Evolutionary conservation across 2,329 filamentous ascomycete species (phyloP).

Genomic region (Epichloe coenophiala): DNA sequence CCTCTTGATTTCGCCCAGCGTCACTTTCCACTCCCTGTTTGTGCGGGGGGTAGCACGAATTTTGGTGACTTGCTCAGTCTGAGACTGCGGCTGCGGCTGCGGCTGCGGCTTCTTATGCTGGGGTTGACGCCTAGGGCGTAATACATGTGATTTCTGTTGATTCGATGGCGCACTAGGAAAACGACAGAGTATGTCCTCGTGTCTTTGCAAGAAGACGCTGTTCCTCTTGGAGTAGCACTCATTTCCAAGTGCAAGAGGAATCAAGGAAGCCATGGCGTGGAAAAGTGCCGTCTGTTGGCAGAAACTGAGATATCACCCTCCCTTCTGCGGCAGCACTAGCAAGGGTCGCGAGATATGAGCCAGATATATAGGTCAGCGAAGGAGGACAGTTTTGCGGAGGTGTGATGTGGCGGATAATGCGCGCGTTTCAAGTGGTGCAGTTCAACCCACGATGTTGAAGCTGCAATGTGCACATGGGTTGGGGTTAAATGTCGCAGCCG

Average conservation of each 20-base stretch:
- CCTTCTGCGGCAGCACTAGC: background rate
- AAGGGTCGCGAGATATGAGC: background rate
- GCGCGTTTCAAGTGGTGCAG: constrained; percentile 4
- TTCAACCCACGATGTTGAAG: background rate
- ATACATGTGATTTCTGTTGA: background rate
- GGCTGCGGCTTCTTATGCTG: background rate
- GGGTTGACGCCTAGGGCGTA: background rate
- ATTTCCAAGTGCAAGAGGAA: constrained; percentile 17
- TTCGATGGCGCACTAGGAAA: constrained; percentile 1
- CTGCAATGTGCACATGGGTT: background rate
- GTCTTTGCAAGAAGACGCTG: background rate
- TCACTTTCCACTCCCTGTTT: constrained; percentile 34
- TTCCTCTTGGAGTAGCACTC: constrained; percentile 1
- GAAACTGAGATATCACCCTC: background rate
- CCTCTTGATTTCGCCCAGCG: constrained; percentile 39
- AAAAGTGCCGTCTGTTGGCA: background rate
- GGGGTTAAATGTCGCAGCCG: background rate
- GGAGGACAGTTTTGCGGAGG: background rate
- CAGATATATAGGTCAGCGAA: background rate
- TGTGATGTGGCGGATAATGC: constrained; percentile 2
- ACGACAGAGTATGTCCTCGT: background rate
- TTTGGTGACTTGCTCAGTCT: background rate
- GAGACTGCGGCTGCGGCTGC: background rate
- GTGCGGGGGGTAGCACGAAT: constrained; percentile 22
- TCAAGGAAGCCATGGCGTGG: constrained; percentile 16